Conservation (phyloP, 1,139 yeast genomes). For the Hemisphaericaspora xylanilytica region DNA sequence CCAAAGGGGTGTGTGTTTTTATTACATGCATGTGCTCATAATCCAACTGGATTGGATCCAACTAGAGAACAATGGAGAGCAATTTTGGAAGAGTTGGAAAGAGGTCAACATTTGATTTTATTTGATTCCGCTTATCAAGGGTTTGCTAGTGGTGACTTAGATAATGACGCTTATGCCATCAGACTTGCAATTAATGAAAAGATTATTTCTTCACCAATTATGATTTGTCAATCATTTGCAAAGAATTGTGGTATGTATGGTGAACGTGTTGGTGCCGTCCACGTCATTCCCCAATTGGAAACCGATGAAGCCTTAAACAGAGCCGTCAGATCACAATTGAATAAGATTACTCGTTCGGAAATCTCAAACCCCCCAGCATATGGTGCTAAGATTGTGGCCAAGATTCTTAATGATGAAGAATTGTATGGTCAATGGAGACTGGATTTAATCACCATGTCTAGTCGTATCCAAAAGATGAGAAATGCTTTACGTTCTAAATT, state of each 20-base stretch:
- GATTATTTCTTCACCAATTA: constrained; percentile 45
- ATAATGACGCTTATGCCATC: constrained; percentile 82
- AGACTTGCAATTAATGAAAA: constrained; percentile 68
- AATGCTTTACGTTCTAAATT: constrained; percentile 58
- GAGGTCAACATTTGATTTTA: constrained; percentile 38
- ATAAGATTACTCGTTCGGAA: constrained; percentile 76
- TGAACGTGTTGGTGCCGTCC: constrained; percentile 94
- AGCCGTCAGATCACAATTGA: constrained; percentile 73
- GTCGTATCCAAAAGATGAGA: constrained; percentile 81
- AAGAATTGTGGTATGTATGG: constrained; percentile 98
- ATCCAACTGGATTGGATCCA: constrained; percentile 52
- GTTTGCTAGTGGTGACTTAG: constrained; percentile 65
- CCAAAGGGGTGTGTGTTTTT: constrained; percentile 73
- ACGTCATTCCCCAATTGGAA: constrained; percentile 54
- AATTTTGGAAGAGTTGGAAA: constrained; percentile 40
- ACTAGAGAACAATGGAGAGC: constrained; percentile 41
- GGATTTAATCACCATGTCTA: constrained; percentile 86
- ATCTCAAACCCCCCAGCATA: constrained; percentile 94
- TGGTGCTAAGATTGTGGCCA: constrained; percentile 90
- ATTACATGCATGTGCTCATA: constrained; percentile 52
- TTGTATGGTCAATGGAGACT: constrained; percentile 78
- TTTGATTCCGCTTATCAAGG: constrained; percentile 53
- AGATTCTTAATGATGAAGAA: constrained; percentile 62
- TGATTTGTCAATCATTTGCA: constrained; percentile 95
- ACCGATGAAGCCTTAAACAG: constrained; percentile 32